These are phyloP conservation scores for Lignosus rhinocerotis DNA, from an alignment of 1,284 basidiomycete species.

Conservation along the genomic window DNA sequence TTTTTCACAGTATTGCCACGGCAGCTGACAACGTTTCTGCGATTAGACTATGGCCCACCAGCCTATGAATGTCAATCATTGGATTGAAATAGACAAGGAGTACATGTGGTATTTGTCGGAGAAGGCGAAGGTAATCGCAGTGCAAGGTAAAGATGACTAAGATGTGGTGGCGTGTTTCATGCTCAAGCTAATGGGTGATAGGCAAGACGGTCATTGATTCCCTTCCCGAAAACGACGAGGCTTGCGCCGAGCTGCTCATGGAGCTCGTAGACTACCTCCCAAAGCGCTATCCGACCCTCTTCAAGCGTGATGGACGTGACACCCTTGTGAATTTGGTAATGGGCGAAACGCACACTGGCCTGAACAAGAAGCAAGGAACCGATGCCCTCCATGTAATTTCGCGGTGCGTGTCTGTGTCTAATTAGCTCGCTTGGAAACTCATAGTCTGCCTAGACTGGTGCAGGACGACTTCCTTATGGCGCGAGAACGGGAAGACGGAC, in stretches of 20 bases:
- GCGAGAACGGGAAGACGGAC: conserved; percentile 38
- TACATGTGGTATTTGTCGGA: conserved; percentile 39
- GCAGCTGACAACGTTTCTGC: background rate
- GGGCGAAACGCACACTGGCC: conserved; percentile 28
- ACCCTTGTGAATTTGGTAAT: conserved; percentile 40
- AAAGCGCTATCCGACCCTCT: conserved; percentile 41
- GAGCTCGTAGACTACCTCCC: conserved; percentile 39
- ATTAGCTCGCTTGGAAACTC: background rate
- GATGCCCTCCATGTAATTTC: conserved; percentile 35
- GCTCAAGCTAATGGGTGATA: background rate
- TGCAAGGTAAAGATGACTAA: conserved; percentile 29
- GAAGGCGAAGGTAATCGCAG: conserved; percentile 39
- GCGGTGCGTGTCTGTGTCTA: conserved; percentile 6
- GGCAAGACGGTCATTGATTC: conserved; percentile 40
- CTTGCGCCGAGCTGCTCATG: conserved; percentile 40
- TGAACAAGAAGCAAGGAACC: conserved; percentile 27
- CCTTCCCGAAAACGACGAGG: conserved; percentile 40
- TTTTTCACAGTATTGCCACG: background rate
- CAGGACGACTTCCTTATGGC: conserved; percentile 46
- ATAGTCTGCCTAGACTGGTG: conserved; percentile 30
- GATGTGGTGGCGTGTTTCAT: background rate
- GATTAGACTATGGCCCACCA: conserved; percentile 41
- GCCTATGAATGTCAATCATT: conserved; percentile 42
- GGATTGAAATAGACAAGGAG: conserved; percentile 45
- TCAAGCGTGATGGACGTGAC: conserved; percentile 25